Conservation (phyloP, 2,329 filamentous ascomycete species). For the Epichloe scottii region DNA sequence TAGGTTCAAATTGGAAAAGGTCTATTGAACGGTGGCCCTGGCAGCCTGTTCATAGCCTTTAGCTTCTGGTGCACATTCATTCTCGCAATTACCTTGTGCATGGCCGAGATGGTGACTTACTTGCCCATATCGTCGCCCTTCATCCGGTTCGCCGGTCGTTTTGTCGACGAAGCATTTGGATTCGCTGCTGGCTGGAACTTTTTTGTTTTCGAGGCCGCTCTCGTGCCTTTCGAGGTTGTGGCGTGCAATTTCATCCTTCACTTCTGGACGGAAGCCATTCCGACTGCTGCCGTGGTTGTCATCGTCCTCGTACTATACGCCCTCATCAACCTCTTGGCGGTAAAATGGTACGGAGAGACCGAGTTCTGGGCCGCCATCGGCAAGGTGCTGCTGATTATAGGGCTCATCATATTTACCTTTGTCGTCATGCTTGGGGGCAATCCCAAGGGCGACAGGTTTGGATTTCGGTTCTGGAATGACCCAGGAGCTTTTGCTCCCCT, state of each 20-base stretch:
- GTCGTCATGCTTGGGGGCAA: slow-evolving; percentile 76
- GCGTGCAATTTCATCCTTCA: slow-evolving; percentile 51
- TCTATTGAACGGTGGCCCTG: slow-evolving; percentile 46
- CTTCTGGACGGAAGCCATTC: slow-evolving; percentile 50
- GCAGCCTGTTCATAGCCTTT: slow-evolving; percentile 45
- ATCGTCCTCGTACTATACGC: slow-evolving; percentile 34
- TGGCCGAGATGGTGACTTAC: slow-evolving; percentile 68
- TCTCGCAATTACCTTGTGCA: slow-evolving; percentile 44
- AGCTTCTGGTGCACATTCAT: slow-evolving; percentile 50
- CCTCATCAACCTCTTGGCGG: slow-evolving; percentile 57
- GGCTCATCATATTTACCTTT: slow-evolving; percentile 65
- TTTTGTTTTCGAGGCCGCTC: slow-evolving; percentile 54
- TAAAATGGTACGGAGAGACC: slow-evolving; percentile 63
- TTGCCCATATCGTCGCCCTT: slow-evolving; percentile 68
- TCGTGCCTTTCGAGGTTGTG: slow-evolving; percentile 57
- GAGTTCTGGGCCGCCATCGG: slow-evolving; percentile 66
- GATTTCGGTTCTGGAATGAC: slow-evolving; percentile 53
- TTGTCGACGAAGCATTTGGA: slow-evolving; percentile 63
- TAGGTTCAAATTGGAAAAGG: slow-evolving; percentile 44
- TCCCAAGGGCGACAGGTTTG: slow-evolving; percentile 56
- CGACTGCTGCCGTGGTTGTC: slow-evolving; percentile 47
- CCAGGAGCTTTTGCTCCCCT: slow-evolving; percentile 60
- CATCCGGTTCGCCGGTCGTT: slow-evolving; percentile 63
- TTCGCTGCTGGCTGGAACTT: slow-evolving; percentile 66
- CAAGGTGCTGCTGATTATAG: slow-evolving; percentile 60